Base-by-base conservation (phyloP, 805 yeast species). In the Dipodascus geniculatus region DNA sequence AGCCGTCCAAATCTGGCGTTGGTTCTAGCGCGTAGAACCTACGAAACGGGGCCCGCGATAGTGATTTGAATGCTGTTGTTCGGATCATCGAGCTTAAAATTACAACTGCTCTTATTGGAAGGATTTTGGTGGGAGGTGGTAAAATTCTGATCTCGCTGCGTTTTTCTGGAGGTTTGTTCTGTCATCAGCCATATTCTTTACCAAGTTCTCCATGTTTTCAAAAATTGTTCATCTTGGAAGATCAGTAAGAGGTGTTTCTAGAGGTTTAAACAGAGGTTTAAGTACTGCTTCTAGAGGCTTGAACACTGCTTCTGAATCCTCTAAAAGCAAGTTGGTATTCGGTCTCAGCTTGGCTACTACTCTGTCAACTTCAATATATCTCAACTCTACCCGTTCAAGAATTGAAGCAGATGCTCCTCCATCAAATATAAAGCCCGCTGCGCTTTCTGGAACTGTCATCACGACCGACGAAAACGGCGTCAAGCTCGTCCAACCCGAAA, bases 1-100 rank as follows among this genome's bases (percentile, higher is more conserved):
- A 82, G 17, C 74, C 81, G 56, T 74, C 82, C 74, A 76, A 72
- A 20, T 56, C 56, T n/a, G 54, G 53, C 16, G 56, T 48, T 2
- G 54, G 47, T 23, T 51, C 54, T 2, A 47, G 44, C 14, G 44
- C 44, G 19, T 38, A 38, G 20, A 14, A 28, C 19, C 49, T 4
- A n/a, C 44, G 44, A 14, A 16, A n/a, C 19, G 4, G 44, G 20
- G 20, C 20, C 11, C 4, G 17, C 14, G 44, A 38, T 17, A 6
- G 4, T n/a, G 17, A n/a, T 14, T 6, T 6, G 19, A 38, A 38
- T 38, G 20, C 17, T 38, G 44, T 6, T 3, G 44, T 38, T n/a
- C 44, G 44, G 6, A 38, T 3, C 44, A 38, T 38, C 44, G 44
- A 14, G 20, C 4, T 14, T 38, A n/a, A 17, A 38, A 38, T 38